Evolutionary conservation across 257 asterid species (phyloP), one percentile per base, ranked within the genome.

Genomic region (Primulina tabacum): DNA sequence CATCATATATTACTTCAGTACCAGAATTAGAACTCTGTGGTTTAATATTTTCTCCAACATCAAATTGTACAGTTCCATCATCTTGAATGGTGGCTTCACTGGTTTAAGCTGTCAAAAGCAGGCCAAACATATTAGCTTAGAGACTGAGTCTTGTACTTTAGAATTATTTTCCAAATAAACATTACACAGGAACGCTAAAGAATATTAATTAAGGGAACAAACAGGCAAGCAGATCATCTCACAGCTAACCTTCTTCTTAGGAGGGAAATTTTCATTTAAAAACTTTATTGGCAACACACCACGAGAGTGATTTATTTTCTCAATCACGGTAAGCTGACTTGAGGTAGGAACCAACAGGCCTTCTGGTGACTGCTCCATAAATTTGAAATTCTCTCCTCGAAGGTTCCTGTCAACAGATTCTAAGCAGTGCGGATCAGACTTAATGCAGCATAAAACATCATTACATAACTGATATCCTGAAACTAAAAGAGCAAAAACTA

Each of bases 61-160:
- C 96, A 73, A 91, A 82, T 71, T 81, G 83, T 55, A 91, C 95
- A 2, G 96, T 89, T 26, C 97, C 97, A 65, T 91, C 91, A 16
- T 78, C 83, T 84, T 84, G 84, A 78, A 87, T 73, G 74, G 82
- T 76, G 75, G 91, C 93, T 74, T 81, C 82, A 91, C 75, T 83
- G 77, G 78, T 73, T 87, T 91, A 56, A 85, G 90, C 96, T 91
- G 82, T 35, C 73, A 82, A 60, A 75, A 29, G 33, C 56, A 75
- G 69, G 57, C 8, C 18, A 47, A 38, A 56, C 64, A 69, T 68
- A 30, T 53, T 21, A 62, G 35, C 59, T 50, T 28, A 47, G 26
- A 59, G 34, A 12, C 20, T 24, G 26, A 62, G 47, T 20, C 61
- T 62, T 64, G 71, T 68, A 63, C 33, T 20, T 50, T 16, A 68